These are phyloP conservation scores for Andalucia godoyi DNA, from an alignment of 78 protist species.

Conservation along the genomic window DNA sequence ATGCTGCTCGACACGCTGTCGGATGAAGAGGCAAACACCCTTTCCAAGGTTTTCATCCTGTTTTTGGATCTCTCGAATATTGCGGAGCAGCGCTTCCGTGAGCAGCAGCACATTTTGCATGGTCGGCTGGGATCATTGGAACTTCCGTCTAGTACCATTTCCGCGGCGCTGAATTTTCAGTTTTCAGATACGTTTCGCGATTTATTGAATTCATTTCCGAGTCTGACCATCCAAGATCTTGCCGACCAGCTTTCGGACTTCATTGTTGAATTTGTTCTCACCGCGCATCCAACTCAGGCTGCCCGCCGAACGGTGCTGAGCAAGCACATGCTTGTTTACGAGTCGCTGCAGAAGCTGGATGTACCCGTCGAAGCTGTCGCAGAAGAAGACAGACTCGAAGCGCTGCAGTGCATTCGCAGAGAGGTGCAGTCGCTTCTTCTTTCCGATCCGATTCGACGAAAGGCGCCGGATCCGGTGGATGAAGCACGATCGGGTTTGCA, in stretches of 20 bases:
- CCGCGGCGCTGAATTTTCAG: no score
- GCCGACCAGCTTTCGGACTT: no score
- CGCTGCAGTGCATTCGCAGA: not conserved
- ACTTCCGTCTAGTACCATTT: no score
- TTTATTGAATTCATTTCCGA: no score
- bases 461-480: constrained; percentile 39
- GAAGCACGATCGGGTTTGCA: constrained; percentile 52
- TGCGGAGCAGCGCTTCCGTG: constrained; percentile 40
- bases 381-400: constrained; percentile 10
- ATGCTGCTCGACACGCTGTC: no score
- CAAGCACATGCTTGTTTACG: constrained; percentile 19
- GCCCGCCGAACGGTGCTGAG: constrained; percentile 42
- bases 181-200: no score
- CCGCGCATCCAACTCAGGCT: constrained; percentile 73
- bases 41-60: constrained; percentile 14
- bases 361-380: not conserved
- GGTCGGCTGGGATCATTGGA: no score
- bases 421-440: constrained; percentile 27
- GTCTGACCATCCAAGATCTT: not conserved
- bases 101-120: no score
- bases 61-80: constrained; percentile 21
- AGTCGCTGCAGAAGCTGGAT: constrained; percentile 2
- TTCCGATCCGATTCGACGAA: constrained; percentile 31
- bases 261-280: constrained; percentile 61
- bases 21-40: no score